Percentiles rank a stretch among this genome's conserved stretches.
These are phyloP conservation scores for Biscutella laevigata DNA, from an alignment of 441 rosid species.

Conservation along the genomic window DNA sequence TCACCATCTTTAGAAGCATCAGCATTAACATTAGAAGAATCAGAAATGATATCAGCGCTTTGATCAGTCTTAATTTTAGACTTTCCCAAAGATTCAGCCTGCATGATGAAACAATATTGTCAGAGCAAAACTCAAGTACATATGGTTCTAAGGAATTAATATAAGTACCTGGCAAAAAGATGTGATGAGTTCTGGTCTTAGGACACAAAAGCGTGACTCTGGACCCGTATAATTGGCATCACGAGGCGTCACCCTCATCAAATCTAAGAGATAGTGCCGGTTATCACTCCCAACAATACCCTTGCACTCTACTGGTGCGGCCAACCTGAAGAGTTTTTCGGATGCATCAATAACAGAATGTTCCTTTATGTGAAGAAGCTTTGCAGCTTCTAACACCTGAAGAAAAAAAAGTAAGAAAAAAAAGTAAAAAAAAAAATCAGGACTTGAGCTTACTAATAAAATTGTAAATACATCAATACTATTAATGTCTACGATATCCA, in stretches of 20 bases:
- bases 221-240: slow-evolving; percentile 93
- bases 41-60: too few relatives aligned
- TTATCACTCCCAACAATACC: slow-evolving; percentile 99
- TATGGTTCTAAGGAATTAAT: neutral
- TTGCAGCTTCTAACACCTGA: slow-evolving; percentile 93
- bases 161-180: slow-evolving; percentile 80
- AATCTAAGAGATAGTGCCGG: slow-evolving; percentile 97
- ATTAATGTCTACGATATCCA: neutral
- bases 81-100: slow-evolving; percentile 62
- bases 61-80: slow-evolving; percentile 36
- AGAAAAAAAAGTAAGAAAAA: too few relatives aligned
- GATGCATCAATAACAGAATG: slow-evolving; percentile 86
- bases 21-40: too few relatives aligned
- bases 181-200: slow-evolving; percentile 89
- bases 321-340: slow-evolving; percentile 72
- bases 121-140: slow-evolving; percentile 18
- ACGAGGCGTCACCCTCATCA: slow-evolving; percentile 99
- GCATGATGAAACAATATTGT: slow-evolving; percentile 18
- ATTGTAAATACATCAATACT: neutral
- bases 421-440: too few relatives aligned
- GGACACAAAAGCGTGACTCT: slow-evolving; percentile 89
- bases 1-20: slow-evolving; percentile 35
- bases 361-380: slow-evolving; percentile 89
- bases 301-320: slow-evolving; percentile 99
- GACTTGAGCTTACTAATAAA: too few relatives aligned